Conservation (phyloP, 176 grass and related monocot genomes). For the Aegilops longissima region DNA sequence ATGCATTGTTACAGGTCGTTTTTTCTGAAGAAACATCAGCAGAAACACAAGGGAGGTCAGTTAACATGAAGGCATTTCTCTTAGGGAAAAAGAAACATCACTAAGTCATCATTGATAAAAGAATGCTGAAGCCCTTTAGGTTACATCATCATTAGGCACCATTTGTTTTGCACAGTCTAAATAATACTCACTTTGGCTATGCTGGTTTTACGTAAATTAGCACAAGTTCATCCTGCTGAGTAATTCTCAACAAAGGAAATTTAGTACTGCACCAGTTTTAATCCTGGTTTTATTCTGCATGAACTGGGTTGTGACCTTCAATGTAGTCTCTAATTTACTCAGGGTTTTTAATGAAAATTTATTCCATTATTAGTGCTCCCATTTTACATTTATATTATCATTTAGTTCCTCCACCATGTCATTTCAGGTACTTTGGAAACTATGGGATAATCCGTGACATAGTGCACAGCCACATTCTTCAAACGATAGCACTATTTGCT, state of each 20-base stretch:
- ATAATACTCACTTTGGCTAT: not conserved
- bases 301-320: slow-evolving; percentile 23
- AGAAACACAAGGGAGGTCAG: slow-evolving; percentile 82
- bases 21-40: slow-evolving; percentile 88
- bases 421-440: slow-evolving; percentile 73
- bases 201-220: slow-evolving; percentile 6
- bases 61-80: slow-evolving; percentile 22
- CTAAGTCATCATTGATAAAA: not conserved
- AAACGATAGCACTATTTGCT: slow-evolving; percentile 86
- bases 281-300: not conserved
- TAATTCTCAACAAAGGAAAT: not conserved
- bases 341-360: not conserved
- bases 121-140: not conserved
- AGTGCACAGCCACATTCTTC: slow-evolving; percentile 91
- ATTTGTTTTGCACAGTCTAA: not conserved
- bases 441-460: slow-evolving; percentile 95
- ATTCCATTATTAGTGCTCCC: not conserved
- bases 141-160: not conserved
- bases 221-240: not conserved
- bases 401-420: slow-evolving; percentile 5
- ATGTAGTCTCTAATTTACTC: slow-evolving; percentile 17
- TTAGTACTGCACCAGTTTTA: not conserved
- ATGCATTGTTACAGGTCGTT: slow-evolving; percentile 60
- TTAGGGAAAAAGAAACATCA: slow-evolving; percentile 6
- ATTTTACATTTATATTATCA: not conserved